Conservation (phyloP, 2,329 filamentous ascomycete species). For the Mycogone perniciosa region DNA sequence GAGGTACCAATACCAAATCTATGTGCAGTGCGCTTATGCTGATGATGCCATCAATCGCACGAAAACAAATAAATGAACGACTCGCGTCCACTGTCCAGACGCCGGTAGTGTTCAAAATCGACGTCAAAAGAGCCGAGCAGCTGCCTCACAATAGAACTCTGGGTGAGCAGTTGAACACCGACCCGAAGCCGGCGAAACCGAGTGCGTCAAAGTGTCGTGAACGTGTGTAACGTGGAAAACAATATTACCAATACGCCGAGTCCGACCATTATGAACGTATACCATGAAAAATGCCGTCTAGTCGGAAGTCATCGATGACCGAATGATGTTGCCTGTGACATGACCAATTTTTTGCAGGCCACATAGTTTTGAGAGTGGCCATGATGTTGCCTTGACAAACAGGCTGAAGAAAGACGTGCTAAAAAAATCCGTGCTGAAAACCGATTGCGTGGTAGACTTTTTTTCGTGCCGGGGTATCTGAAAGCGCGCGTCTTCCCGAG, state of each 20-base stretch:
- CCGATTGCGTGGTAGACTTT: constrained; percentile 26
- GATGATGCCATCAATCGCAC: constrained; percentile 8
- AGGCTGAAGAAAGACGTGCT: constrained; percentile 15
- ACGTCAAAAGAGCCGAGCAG: not conserved
- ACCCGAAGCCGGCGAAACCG: constrained; percentile 1
- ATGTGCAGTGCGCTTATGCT: constrained; percentile 11
- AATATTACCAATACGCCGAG: constrained; percentile 22
- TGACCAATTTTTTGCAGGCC: not conserved
- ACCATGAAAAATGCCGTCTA: constrained; percentile 13
- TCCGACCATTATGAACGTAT: constrained; percentile 31
- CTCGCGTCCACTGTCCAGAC: not conserved
- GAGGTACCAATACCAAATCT: constrained; percentile 14
- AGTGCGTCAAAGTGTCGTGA: not conserved
- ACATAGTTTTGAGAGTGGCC: constrained; percentile 1
- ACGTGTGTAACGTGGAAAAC: constrained; percentile 7
- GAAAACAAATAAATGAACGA: constrained; percentile 1
- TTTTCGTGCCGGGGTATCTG: constrained; percentile 37
- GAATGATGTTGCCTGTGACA: constrained; percentile 1
- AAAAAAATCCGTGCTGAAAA: constrained; percentile 16
- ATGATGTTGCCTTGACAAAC: constrained; percentile 4
- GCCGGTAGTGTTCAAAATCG: not conserved
- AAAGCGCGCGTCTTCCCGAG: constrained; percentile 27
- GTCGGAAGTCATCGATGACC: constrained; percentile 3
- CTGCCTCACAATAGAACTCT: not conserved
- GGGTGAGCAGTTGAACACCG: not conserved